Evolutionary conservation across 345 rosid genomes (phyloP).

Genomic region (Populus alba): DNA sequence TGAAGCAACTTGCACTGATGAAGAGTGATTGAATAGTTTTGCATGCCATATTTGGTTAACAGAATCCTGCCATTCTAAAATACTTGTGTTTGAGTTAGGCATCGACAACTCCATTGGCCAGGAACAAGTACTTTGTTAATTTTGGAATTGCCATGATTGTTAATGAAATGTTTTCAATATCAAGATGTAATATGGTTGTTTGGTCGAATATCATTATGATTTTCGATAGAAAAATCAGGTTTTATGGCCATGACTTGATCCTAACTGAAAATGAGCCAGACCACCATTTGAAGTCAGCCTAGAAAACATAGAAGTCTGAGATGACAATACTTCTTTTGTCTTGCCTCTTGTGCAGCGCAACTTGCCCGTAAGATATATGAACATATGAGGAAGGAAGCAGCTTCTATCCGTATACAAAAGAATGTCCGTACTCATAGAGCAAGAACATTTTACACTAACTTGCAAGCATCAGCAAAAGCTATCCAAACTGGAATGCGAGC

Average conservation of each 20-base stretch:
- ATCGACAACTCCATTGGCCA: background rate
- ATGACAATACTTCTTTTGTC: background rate
- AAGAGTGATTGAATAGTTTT: background rate
- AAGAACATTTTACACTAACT: slow-evolving; percentile 39
- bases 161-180: background rate
- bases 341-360: slow-evolving; percentile 38
- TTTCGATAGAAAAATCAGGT: background rate
- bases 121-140: background rate
- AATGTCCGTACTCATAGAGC: slow-evolving; percentile 40
- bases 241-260: background rate
- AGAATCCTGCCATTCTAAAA: background rate
- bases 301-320: slow-evolving; percentile 1
- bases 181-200: background rate
- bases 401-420: slow-evolving; percentile 47
- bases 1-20: background rate
- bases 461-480: slow-evolving; percentile 41
- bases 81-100: no score
- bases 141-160: background rate
- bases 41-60: background rate
- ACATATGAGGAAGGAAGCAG: slow-evolving; percentile 53
- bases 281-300: background rate
- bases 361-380: slow-evolving; percentile 58
- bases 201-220: background rate
- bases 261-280: background rate
- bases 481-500: slow-evolving; percentile 62